A percentile compares a stretch with the other conserved stretches of the same genome.
These are phyloP conservation scores for Cordyceps cateniannulata DNA, from an alignment of 2,329 filamentous ascomycete genomes.

Conservation along the genomic window DNA sequence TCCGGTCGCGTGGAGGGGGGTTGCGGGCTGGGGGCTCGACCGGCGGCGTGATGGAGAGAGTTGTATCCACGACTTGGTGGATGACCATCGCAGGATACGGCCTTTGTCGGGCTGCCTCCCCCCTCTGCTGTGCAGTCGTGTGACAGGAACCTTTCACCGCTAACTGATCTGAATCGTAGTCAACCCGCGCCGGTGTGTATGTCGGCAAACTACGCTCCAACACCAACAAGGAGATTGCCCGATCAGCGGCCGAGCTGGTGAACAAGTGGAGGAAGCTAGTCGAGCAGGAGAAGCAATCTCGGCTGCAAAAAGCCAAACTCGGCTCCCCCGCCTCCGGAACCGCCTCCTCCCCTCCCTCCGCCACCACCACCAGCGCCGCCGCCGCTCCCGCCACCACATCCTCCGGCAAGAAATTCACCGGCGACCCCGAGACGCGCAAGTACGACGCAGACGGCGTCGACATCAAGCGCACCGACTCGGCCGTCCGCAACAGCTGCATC, in stretches of 20 bases:
- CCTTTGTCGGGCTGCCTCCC: neutral
- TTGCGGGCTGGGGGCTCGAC: neutral
- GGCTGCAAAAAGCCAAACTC: slow-evolving; percentile 33
- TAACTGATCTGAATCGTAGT: slow-evolving; percentile 32
- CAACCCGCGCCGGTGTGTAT: slow-evolving; percentile 84
- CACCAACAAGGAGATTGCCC: slow-evolving; percentile 72
- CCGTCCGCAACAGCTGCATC: slow-evolving; percentile 75
- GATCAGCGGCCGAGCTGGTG: slow-evolving; percentile 74
- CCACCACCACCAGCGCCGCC: slow-evolving; percentile 20
- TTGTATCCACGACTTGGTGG: neutral
- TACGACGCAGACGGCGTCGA: slow-evolving; percentile 78
- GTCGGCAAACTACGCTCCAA: slow-evolving; percentile 77
- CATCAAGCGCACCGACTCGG: slow-evolving; percentile 65
- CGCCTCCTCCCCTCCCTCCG: slow-evolving; percentile 45
- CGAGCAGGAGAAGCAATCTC: slow-evolving; percentile 52
- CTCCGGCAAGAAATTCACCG: slow-evolving; percentile 44
- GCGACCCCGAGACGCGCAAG: slow-evolving; percentile 71
- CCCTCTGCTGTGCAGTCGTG: neutral
- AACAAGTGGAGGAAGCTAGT: slow-evolving; percentile 81
- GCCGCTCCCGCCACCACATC: neutral
- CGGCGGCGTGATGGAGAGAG: neutral
- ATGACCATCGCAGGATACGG: too few species aligned
- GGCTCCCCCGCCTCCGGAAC: slow-evolving; percentile 36
- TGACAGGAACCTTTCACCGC: neutral
- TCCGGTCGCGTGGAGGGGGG: neutral